phyloP scores from a whole-genome alignment of 2,329 filamentous ascomycete species.

The Phialophora macrospora region DNA sequence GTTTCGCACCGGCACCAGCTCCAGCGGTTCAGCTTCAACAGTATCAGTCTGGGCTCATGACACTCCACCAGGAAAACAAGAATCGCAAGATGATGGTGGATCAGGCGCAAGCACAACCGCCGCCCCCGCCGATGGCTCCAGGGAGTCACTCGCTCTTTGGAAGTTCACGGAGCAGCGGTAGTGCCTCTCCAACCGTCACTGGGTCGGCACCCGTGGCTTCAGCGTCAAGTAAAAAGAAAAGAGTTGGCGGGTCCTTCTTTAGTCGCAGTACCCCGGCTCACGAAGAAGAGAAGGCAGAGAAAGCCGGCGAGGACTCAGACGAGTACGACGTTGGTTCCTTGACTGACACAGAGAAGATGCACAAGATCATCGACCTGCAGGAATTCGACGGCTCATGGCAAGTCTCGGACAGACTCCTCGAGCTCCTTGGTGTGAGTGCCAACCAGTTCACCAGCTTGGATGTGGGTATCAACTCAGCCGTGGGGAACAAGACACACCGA shows the following conservation, averaged over 20 bases:
- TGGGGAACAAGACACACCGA: slow-evolving; percentile 10
- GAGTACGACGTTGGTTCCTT: background rate
- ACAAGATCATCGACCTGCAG: slow-evolving; percentile 60
- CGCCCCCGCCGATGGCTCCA: background rate
- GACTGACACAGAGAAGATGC: slow-evolving; percentile 42
- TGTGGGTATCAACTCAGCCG: slow-evolving; percentile 22
- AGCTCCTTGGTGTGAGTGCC: slow-evolving; percentile 32
- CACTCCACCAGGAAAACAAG: background rate
- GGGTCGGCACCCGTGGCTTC: background rate
- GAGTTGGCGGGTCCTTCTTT: background rate
- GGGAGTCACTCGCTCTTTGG: background rate
- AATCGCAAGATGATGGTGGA: background rate
- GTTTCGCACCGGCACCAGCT: background rate
- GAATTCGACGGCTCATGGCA: slow-evolving; percentile 61
- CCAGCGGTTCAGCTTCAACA: background rate
- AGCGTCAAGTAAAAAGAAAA: background rate
- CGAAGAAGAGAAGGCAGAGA: background rate
- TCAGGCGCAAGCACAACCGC: background rate
- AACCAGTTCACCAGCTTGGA: slow-evolving; percentile 16
- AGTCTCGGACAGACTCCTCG: slow-evolving; percentile 42
- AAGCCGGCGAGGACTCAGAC: background rate
- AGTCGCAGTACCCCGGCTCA: background rate
- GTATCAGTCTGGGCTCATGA: background rate
- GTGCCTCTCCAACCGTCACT: background rate
- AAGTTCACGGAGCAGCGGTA: background rate